Evolutionary conservation across 495 filamentous ascomycete genomes (phyloP), one percentile per base, ranked within the genome.

Genomic region (Aspergillus baeticus): DNA sequence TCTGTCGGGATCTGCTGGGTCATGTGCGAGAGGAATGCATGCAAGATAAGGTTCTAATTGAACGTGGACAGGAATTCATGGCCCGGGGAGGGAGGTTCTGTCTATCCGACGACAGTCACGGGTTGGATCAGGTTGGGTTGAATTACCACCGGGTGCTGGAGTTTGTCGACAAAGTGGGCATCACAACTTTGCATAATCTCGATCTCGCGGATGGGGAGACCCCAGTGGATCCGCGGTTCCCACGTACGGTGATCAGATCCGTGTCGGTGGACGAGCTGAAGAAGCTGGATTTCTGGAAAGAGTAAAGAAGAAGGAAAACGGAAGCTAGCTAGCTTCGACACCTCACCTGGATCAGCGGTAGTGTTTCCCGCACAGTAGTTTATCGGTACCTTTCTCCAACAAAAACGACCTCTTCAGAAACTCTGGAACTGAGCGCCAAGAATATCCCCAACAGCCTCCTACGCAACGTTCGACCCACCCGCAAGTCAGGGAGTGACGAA

Each of bases 51-150:
- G 22, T 55, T 41, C 54, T 60, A 37, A 67, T 31, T 23, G 34
- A 46, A 34, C 42, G 46, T 35, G 34, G 31, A 33, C 60, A 88
- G 84, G 77, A 80, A 58, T 87, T 87, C 47, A 56, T 81, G 45
- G 69, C 69, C 7, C 74, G 85, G 45, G 87, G 87, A n/a, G 93
- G 93, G 17, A 78, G 80, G 47, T 94, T 96, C 62, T 91, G 88
- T 51, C 72, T 98, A 36, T 94, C 89, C 3, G 93, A 98, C 69
- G 93, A 98, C 67, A 93, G 91, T 64, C 93, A 98, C 68, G 85
- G 87, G 22, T 78, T 90, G 54, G 86, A 81, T 8, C 91, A 98
- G 69, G 80, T 98, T 3, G 88, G 82, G 42, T 79, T 85, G 54
- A 85, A 89, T 63, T 91, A 85, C 70, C 63, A 66, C 38, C 75